These are phyloP conservation scores for Diophrys appendiculata DNA, from an alignment of 73 alveolate species.

Conservation along the genomic window DNA sequence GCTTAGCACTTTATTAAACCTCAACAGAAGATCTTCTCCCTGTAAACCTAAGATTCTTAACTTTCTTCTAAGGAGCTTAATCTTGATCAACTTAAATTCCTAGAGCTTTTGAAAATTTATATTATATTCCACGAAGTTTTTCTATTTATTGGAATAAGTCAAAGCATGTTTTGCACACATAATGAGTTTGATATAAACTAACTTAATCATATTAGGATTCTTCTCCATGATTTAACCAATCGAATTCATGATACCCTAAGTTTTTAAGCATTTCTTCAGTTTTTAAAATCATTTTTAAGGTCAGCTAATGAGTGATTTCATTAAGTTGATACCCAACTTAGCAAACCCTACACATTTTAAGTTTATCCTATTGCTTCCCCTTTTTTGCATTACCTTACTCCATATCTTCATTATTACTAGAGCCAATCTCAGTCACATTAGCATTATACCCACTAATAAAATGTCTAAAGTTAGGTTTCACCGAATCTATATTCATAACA, in stretches of 20 bases:
- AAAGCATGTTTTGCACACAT: constrained; percentile 63
- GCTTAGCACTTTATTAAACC: too few relatives aligned
- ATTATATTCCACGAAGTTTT: constrained; percentile 43
- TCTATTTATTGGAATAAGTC: constrained; percentile 58
- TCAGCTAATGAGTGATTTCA: constrained; percentile 66
- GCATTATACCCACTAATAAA: constrained; percentile 22
- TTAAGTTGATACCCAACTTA: constrained; percentile 56
- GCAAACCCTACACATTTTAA: constrained; percentile 73
- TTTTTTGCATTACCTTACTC: not conserved
- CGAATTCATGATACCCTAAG: too few relatives aligned
- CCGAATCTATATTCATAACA: constrained; percentile 32
- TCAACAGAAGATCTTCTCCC: too few relatives aligned
- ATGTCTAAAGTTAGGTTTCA: constrained; percentile 31
- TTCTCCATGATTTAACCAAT: constrained; percentile 62
- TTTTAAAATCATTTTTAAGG: constrained; percentile 67
- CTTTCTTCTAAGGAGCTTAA: too few relatives aligned
- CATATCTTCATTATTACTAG: constrained; percentile 53
- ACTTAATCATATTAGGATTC: constrained; percentile 50
- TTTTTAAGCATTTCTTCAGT: constrained; percentile 71
- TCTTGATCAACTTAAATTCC: too few relatives aligned
- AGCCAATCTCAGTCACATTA: constrained; percentile 15
- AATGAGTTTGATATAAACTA: constrained; percentile 64
- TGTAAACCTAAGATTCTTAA: too few relatives aligned
- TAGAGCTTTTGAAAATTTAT: constrained; percentile 27
- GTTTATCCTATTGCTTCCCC: constrained; percentile 43